Conservation (phyloP, 495 filamentous ascomycete genomes). For the Talaromyces ruber region DNA sequence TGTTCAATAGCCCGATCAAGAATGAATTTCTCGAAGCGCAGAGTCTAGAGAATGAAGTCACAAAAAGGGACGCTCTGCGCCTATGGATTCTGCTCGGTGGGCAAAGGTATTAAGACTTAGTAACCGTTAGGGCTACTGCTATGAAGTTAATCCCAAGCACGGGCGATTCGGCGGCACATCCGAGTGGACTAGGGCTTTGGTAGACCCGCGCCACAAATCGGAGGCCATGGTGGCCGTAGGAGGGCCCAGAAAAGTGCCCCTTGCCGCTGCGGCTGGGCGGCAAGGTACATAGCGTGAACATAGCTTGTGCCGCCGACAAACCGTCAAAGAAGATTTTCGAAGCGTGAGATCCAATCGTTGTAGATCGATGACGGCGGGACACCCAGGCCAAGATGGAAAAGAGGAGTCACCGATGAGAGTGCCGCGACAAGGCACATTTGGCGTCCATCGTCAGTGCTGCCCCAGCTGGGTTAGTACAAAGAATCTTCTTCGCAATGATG, state of each 20-base stretch:
- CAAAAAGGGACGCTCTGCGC: conserved; percentile 1
- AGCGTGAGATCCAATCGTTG: conserved; percentile 4
- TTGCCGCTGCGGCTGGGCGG: conserved; percentile 9
- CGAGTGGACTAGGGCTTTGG: conserved; percentile 2
- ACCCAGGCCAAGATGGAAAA: background rate
- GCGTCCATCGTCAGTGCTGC: background rate
- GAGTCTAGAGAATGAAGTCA: background rate
- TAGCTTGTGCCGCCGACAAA: conserved; percentile 3
- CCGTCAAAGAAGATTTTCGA: background rate
- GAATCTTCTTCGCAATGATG: background rate
- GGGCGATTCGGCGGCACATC: conserved; percentile 7
- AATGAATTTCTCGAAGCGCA: background rate
- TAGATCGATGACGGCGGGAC: background rate
- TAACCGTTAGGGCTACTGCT: conserved; percentile 1
- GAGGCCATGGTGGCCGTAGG: background rate
- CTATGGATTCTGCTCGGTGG: background rate
- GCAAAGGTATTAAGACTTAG: background rate
- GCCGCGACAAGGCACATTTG: background rate
- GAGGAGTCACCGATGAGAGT: background rate
- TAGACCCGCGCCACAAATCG: conserved; percentile 2
- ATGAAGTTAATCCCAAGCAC: conserved; percentile 5
- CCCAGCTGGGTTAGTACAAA: background rate
- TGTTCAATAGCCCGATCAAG: background rate
- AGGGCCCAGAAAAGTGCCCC: conserved; percentile 3
- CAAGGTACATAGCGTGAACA: conserved; percentile 6